phyloP scores from a whole-genome alignment of 257 asterid species.

The Ehretia macrophylla region DNA sequence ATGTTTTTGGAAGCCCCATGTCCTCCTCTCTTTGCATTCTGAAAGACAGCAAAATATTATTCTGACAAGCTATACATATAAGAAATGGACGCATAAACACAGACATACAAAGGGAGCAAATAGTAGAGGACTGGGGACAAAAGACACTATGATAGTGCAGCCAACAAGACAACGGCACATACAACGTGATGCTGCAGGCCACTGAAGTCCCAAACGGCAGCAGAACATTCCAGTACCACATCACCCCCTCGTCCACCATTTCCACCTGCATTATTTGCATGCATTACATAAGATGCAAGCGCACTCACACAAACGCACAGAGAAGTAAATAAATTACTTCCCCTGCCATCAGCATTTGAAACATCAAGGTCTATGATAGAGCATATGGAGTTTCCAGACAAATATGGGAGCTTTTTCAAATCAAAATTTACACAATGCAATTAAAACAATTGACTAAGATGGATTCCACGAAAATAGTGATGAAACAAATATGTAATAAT shows the following conservation, averaged over 20 bases:
- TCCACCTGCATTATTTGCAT: conserved; percentile 56
- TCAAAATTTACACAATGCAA: too few species aligned
- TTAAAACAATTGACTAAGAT: too few species aligned
- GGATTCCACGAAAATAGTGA: too few species aligned
- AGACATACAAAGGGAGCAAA: conserved; percentile 7
- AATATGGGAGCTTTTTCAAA: too few species aligned
- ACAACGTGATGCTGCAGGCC: conserved; percentile 82
- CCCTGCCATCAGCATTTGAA: too few species aligned
- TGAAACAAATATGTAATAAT: too few species aligned
- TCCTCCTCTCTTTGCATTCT: conserved; percentile 94
- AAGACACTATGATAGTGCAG: not conserved
- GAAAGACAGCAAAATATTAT: conserved; percentile 12
- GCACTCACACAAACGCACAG: not conserved
- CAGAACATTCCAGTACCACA: conserved; percentile 74
- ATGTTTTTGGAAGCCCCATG: conserved; percentile 79
- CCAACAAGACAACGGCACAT: conserved; percentile 25
- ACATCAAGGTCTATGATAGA: too few species aligned
- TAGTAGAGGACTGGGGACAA: not conserved
- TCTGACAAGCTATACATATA: conserved; percentile 7
- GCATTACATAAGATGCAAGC: conserved; percentile 1
- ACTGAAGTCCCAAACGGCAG: conserved; percentile 89
- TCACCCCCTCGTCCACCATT: conserved; percentile 97
- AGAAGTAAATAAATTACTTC: not conserved
- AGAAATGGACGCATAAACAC: not conserved
- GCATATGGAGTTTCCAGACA: too few species aligned